These are phyloP conservation scores for Paraphaeosphaeria minitans DNA, from an alignment of 2,329 filamentous ascomycete genomes.

Conservation along the genomic window DNA sequence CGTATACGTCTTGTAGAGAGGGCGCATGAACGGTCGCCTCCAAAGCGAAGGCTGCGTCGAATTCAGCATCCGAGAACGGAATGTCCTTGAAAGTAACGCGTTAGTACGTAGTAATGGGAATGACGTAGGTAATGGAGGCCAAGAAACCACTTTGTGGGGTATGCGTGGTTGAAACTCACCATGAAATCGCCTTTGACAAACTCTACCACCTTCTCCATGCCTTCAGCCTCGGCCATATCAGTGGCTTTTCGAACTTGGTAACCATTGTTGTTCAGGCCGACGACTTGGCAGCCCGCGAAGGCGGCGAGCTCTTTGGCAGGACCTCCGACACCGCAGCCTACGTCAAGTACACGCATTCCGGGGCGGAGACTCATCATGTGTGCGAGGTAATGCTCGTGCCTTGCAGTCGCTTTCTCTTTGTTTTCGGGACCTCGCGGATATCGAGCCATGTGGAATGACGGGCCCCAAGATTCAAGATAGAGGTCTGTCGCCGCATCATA, in stretches of 20 bases:
- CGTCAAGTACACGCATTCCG: slow-evolving; percentile 86
- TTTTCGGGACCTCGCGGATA: slow-evolving; percentile 64
- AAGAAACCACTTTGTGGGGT: neutral
- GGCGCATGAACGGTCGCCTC: slow-evolving; percentile 93
- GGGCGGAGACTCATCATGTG: slow-evolving; percentile 79
- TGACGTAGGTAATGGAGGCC: no score
- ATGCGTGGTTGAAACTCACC: slow-evolving; percentile 47
- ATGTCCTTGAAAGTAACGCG: slow-evolving; percentile 66
- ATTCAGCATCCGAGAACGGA: slow-evolving; percentile 83
- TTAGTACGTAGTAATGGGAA: neutral
- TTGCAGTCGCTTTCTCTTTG: slow-evolving; percentile 83
- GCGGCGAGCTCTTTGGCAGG: slow-evolving; percentile 90
- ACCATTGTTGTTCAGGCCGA: slow-evolving; percentile 94
- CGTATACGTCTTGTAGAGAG: slow-evolving; percentile 82
- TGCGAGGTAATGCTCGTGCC: slow-evolving; percentile 94
- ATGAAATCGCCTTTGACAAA: slow-evolving; percentile 96
- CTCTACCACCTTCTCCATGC: slow-evolving; percentile 71
- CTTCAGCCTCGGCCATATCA: slow-evolving; percentile 76
- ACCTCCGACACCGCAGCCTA: slow-evolving; percentile 91
- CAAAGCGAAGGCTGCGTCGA: slow-evolving; percentile 92
- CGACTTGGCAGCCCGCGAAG: slow-evolving; percentile 83
- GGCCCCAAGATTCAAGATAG: slow-evolving; percentile 92
- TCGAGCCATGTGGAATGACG: slow-evolving; percentile 93
- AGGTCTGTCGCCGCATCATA: slow-evolving; percentile 92
- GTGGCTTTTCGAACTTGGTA: slow-evolving; percentile 91